Conservation (phyloP, 2,329 filamentous ascomycete genomes). For the Aspergillus udagawae region DNA sequence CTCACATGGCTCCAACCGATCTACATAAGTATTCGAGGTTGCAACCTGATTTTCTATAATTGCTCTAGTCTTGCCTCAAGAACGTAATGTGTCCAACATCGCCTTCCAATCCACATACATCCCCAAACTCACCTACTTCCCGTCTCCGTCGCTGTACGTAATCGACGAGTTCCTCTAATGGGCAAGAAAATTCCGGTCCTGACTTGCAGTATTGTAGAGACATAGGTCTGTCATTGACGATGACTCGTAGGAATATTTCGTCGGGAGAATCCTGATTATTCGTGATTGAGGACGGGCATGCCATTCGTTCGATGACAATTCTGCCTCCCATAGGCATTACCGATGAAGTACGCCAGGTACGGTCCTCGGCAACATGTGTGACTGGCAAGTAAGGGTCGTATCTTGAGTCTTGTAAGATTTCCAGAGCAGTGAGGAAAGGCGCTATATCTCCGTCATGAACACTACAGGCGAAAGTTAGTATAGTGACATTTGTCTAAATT, state of each 20-base stretch:
- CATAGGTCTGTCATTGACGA: constrained; percentile 56
- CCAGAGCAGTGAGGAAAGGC: constrained; percentile 51
- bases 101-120: constrained; percentile 46
- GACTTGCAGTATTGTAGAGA: constrained; percentile 45
- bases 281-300: constrained; percentile 30
- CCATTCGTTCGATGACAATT: constrained; percentile 52
- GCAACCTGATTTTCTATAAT: background rate
- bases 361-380: constrained; percentile 40
- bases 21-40: background rate
- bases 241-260: constrained; percentile 47
- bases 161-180: constrained; percentile 41
- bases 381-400: constrained; percentile 43
- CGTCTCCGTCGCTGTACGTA: constrained; percentile 39
- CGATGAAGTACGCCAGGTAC: constrained; percentile 54
- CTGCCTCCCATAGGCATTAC: constrained; percentile 56
- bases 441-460: constrained; percentile 59
- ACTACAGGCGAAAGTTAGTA: constrained; percentile 13
- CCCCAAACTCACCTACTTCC: constrained; percentile 46
- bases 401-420: constrained; percentile 43
- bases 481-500: background rate
- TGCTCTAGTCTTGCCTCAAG: constrained; percentile 40
- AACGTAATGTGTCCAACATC: constrained; percentile 46
- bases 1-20: background rate
- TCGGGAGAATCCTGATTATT: constrained; percentile 12
- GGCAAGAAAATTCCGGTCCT: constrained; percentile 48